Conservation (phyloP, 768 basidiomycete species). For the Agaricus bisporus region DNA sequence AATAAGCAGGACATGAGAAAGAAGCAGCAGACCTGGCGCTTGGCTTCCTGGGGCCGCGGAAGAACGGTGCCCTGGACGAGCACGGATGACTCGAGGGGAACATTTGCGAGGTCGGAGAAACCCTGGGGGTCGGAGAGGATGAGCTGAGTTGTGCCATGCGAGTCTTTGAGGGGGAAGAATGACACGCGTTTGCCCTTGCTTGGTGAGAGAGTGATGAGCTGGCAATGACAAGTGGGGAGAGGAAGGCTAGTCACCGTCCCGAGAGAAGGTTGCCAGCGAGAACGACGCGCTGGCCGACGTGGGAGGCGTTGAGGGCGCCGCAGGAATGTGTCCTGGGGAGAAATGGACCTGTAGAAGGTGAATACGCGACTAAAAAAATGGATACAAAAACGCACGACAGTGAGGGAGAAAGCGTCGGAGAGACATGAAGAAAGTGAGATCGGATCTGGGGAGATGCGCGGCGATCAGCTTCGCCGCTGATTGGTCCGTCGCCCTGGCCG, state of each 20-base stretch:
- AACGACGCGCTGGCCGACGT: conserved; percentile 55
- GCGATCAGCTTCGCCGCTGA: conserved; percentile 29
- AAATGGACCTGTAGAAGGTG: conserved; percentile 43
- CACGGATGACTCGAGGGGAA: conserved; percentile 77
- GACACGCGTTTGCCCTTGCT: conserved; percentile 71
- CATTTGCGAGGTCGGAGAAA: conserved; percentile 17
- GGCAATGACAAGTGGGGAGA: conserved; percentile 24
- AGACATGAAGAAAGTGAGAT: conserved; percentile 12
- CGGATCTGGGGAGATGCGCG: conserved; percentile 20
- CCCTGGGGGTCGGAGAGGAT: conserved; percentile 46
- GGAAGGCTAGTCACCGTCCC: conserved; percentile 57
- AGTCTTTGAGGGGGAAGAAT: conserved; percentile 84
- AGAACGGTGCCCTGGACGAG: conserved; percentile 70
- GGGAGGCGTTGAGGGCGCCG: conserved; percentile 43
- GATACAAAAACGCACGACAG: conserved; percentile 28
- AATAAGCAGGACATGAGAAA: conserved; percentile 11
- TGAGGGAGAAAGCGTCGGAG: conserved; percentile 18
- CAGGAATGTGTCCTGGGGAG: conserved; percentile 59
- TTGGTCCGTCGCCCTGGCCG: conserved; percentile 20
- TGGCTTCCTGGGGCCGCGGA: conserved; percentile 54
- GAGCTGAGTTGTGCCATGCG: conserved; percentile 73
- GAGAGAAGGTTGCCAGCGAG: conserved; percentile 80
- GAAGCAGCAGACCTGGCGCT: conserved; percentile 46
- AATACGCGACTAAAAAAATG: conserved; percentile 14
- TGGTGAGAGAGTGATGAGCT: conserved; percentile 29